Evolutionary conservation across 2,329 filamentous ascomycete genomes (phyloP), one percentile per base, ranked within the genome.

Genomic region (Sclerotinia nivalis): DNA sequence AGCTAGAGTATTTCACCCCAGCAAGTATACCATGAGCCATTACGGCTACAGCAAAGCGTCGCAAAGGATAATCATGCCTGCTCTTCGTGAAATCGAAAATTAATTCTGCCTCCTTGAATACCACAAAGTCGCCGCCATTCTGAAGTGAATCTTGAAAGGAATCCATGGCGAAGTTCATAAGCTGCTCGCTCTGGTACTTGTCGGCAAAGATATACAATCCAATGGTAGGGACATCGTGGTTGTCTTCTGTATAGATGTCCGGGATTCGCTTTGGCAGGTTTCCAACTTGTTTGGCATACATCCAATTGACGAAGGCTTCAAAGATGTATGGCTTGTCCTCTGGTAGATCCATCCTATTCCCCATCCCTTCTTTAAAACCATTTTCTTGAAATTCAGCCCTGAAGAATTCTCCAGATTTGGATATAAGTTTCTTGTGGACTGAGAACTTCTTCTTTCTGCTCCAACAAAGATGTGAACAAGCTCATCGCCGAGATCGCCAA

Each of bases 91-190:
- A 40, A n/a, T 40, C 2, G 22, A 58, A 58, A 12, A 58, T 2
- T 2, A 4, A 37, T 22, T 58, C 6, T 8, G 13, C 5, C 22
- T 58, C 55, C 22, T 10, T 10, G 28, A 10, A 34, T 0, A 28
- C 9, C 28, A 56, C 25, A 1, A 0, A 4, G 1, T 10, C 18
- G 18, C 1, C 2, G 3, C 1, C 8, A 4, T 22, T 2, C 2
- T 34, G 37, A 5, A 56, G 9, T 3, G 31, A 56, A 4, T 64
- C 28, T 22, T 64, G 60, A 25, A 64, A 18, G 6, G 18, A 31
- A 50, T 25, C 20, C 18, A 64, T 47, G 2, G 43, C 4, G 9
- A 31, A 34, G 28, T 64, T 37, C 60, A 47, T 64, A 0, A 64
- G 43, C 28, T n/a, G 20, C 25, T 15, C 2, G 22, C 4, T 50